phyloP scores from a whole-genome alignment of 140 eudicot genomes.

The Stevia rebaudiana region DNA sequence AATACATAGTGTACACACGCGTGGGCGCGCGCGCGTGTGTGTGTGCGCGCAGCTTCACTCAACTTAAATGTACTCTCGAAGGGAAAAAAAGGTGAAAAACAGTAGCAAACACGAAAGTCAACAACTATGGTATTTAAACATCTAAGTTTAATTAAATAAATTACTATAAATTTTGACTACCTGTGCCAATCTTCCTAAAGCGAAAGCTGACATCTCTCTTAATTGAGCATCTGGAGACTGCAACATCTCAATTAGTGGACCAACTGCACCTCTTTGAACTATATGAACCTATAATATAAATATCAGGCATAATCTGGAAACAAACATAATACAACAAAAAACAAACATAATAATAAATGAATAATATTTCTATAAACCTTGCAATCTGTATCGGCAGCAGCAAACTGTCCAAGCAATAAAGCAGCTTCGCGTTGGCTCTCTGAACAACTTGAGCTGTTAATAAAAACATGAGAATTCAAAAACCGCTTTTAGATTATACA shows the following conservation, averaged over 20 bases:
- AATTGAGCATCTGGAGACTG: slow-evolving; percentile 71
- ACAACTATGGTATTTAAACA: neutral
- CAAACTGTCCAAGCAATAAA: slow-evolving; percentile 90
- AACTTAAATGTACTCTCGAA: neutral
- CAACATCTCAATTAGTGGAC: slow-evolving; percentile 77
- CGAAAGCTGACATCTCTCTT: slow-evolving; percentile 88
- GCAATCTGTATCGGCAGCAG: slow-evolving; percentile 90
- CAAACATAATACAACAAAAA: neutral
- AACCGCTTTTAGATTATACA: neutral
- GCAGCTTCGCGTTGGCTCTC: slow-evolving; percentile 98
- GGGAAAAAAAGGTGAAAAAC: neutral
- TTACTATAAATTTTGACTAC: slow-evolving; percentile 22
- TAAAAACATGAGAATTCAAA: neutral
- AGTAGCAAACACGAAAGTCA: neutral
- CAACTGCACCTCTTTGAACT: slow-evolving; percentile 89
- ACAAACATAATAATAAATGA: neutral
- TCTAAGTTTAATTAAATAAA: neutral
- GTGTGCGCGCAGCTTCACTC: neutral
- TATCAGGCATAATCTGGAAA: slow-evolving; percentile 9
- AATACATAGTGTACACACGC: neutral
- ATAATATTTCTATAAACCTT: slow-evolving; percentile 43
- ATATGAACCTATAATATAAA: slow-evolving; percentile 60
- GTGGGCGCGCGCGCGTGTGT: neutral
- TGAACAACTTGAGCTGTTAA: slow-evolving; percentile 68
- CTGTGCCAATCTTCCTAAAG: slow-evolving; percentile 90